These are phyloP conservation scores for Fistulinella prunicolor DNA, from an alignment of 768 basidiomycete genomes.

Conservation along the genomic window DNA sequence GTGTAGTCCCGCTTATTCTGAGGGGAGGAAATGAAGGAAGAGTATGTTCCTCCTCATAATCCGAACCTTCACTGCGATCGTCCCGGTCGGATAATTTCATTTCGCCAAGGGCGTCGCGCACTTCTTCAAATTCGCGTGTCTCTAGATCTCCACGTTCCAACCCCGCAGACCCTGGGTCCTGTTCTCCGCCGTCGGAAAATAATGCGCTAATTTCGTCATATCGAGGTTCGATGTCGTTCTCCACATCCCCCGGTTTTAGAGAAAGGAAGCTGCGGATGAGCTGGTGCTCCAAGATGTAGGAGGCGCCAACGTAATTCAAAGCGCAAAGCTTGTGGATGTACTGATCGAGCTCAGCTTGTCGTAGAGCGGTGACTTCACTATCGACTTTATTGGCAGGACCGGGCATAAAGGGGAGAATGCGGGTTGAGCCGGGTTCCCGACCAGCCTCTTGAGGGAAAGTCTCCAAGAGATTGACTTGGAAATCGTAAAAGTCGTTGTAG, in stretches of 20 bases:
- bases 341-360: slow-evolving; percentile 82
- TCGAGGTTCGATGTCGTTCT: slow-evolving; percentile 60
- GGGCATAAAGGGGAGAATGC: slow-evolving; percentile 96
- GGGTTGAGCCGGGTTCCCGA: slow-evolving; percentile 55
- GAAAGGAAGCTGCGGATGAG: slow-evolving; percentile 83
- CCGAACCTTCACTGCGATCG: slow-evolving; percentile 60
- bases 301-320: slow-evolving; percentile 61
- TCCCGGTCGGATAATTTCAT: slow-evolving; percentile 47
- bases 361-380: slow-evolving; percentile 74
- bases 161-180: slow-evolving; percentile 39
- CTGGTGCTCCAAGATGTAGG: slow-evolving; percentile 76
- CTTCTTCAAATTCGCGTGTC: slow-evolving; percentile 37
- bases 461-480: slow-evolving; percentile 86
- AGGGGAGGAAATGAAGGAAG: slow-evolving; percentile 38
- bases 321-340: slow-evolving; percentile 82
- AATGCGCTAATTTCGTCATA: slow-evolving; percentile 58
- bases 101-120: slow-evolving; percentile 49
- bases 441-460: slow-evolving; percentile 92
- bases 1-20: slow-evolving; percentile 31
- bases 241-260: slow-evolving; percentile 82
- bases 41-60: slow-evolving; percentile 54
- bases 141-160: slow-evolving; percentile 25
- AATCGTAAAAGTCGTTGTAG: slow-evolving; percentile 98
- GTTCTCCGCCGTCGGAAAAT: slow-evolving; percentile 34
- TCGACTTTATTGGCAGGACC: slow-evolving; percentile 86